A percentile compares a stretch with the other conserved stretches of the same genome.
These are phyloP conservation scores for Lactifluus pinguis DNA, from an alignment of 768 basidiomycete genomes.

Conservation along the genomic window DNA sequence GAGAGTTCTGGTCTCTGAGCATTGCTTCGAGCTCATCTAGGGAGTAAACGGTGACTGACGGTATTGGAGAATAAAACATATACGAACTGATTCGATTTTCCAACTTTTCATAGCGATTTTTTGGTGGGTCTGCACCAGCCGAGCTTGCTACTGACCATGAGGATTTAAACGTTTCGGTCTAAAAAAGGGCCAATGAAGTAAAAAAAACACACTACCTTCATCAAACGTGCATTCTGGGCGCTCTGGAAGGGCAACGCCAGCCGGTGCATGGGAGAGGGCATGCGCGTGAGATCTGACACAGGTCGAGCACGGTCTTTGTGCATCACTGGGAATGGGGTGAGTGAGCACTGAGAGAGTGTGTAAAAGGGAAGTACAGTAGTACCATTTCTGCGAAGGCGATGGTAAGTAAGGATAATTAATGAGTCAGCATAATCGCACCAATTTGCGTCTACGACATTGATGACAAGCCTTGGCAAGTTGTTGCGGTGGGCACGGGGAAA, in stretches of 20 bases:
- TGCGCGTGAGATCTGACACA: constrained; percentile 70
- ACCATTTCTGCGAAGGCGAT: constrained; percentile 23
- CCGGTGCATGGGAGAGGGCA: constrained; percentile 50
- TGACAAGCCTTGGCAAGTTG: constrained; percentile 29
- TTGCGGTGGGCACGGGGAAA: neutral
- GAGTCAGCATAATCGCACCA: constrained; percentile 35
- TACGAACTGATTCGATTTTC: constrained; percentile 61
- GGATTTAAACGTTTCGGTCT: neutral
- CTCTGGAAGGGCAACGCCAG: constrained; percentile 44
- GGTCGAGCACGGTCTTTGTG: constrained; percentile 68
- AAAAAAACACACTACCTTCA: constrained; percentile 36
- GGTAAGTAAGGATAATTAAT: neutral
- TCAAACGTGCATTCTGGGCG: constrained; percentile 71
- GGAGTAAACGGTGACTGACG: neutral
- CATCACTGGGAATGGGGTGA: constrained; percentile 40
- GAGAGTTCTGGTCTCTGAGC: constrained; percentile 29
- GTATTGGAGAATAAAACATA: neutral
- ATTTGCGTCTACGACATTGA: constrained; percentile 64
- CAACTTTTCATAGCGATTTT: constrained; percentile 51
- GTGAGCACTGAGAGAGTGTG: neutral
- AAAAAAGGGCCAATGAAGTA: neutral
- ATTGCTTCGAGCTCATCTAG: constrained; percentile 66
- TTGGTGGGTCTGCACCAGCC: constrained; percentile 40
- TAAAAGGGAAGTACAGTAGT: neutral
- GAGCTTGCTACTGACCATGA: constrained; percentile 29